Base-by-base conservation (phyloP, 164 flowering plant species). In the Nymphaea thermarum region DNA sequence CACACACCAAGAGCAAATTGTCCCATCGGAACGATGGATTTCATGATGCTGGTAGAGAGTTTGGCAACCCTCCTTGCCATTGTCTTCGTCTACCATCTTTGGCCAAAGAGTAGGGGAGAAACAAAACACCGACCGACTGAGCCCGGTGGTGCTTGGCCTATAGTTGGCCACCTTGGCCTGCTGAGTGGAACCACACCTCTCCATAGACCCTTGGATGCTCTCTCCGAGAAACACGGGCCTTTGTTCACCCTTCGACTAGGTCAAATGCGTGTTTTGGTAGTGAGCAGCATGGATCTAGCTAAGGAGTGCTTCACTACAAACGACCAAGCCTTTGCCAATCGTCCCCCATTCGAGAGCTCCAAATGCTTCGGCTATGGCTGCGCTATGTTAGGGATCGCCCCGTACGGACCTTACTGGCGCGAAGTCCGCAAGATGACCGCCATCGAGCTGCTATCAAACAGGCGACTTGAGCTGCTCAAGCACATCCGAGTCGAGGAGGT, bases 341-440 rank as follows among this genome's bases (percentile, higher is more conserved):
- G 84, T 6, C 84, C 87, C 4, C 62, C 16, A 3, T 42, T 51
- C 6, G 5, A 55, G 1, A 71, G 67, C 2, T 53, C 59, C 3
- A 63, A 72, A 25, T 17, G 45, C 68, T 43, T 82, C 71, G 75
- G 78, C 61, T 78, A 81, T 69, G 55, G 76, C 72, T 8, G 45
- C 36, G 80, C 82, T 57, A 68, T 69, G 71, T 68, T 83, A 12
- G 84, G 83, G 1, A 71, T 82, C 25, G 66, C 81, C 3, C 86
- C 87, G 0, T 84, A 82, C 53, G 86, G 86, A 3, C 62, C 74
- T 1, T 80, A 79, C 64, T 85, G 86, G 84, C 79, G 81, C 1
- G 77, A 76, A 41, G 12, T 84, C 43, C 75, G 87, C 41, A 86
- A 84, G 71, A 44, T 84, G 4, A 71, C 60, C 47, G 62, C 64